Conservation (phyloP, 768 basidiomycete species). For the Russula vinacea region DNA sequence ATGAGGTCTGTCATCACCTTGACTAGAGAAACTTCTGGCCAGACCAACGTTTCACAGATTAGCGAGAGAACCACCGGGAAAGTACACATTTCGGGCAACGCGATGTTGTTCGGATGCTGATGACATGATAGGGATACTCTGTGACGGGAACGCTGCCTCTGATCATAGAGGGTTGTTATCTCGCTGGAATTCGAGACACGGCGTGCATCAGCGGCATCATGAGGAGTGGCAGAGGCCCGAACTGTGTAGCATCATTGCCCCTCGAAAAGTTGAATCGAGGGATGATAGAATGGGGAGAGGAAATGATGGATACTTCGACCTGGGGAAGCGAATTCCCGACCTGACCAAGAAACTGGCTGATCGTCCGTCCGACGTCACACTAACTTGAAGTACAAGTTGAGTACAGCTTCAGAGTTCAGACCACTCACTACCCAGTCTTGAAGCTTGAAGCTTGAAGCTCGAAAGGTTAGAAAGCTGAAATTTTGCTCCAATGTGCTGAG, state of each 20-base stretch:
- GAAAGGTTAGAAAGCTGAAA: too few relatives aligned
- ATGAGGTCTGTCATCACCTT: neutral
- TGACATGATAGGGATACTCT: constrained; percentile 22
- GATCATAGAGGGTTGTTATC: constrained; percentile 12
- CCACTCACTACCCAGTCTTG: too few relatives aligned
- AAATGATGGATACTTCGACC: constrained; percentile 25
- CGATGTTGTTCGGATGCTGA: constrained; percentile 23
- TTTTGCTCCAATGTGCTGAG: too few relatives aligned
- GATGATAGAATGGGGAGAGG: neutral
- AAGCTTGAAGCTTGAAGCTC: too few relatives aligned
- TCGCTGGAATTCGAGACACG: constrained; percentile 16
- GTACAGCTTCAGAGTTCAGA: too few relatives aligned
- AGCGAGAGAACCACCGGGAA: neutral
- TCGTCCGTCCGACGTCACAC: neutral
- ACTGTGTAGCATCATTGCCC: too few relatives aligned
- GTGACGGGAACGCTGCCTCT: constrained; percentile 12
- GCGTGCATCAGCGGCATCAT: constrained; percentile 9
- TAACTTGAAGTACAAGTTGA: neutral
- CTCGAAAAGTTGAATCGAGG: too few relatives aligned
- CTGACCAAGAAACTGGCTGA: neutral
- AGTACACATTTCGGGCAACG: constrained; percentile 3
- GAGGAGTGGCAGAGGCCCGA: neutral
- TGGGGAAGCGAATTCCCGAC: neutral
- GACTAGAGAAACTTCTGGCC: constrained; percentile 4
- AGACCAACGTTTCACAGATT: neutral